Evolutionary conservation across 345 rosid genomes (phyloP).

Genomic region (Gossypium australe): DNA sequence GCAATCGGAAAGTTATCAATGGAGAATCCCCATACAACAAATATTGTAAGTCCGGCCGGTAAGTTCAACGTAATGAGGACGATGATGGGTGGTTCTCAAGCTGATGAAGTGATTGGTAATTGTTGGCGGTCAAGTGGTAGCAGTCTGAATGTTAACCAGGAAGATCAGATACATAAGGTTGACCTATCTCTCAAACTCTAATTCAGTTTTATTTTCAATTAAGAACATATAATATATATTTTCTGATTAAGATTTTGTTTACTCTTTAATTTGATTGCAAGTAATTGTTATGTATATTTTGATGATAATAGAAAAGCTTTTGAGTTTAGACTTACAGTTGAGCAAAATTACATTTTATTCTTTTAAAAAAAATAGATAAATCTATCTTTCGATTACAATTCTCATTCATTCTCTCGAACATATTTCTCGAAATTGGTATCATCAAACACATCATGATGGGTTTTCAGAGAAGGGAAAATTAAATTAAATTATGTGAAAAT

Average conservation of each 20-base stretch:
- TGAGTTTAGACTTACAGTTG: background rate
- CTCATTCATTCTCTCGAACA: too few relatives aligned
- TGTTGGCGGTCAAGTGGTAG: constrained; percentile 24
- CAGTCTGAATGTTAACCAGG: constrained; percentile 31
- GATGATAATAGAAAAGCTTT: constrained; percentile 15
- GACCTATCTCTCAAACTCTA: constrained; percentile 70
- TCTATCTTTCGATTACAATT: too few relatives aligned
- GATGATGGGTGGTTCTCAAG: constrained; percentile 25
- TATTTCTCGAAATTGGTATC: too few relatives aligned
- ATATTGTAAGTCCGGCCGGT: background rate
- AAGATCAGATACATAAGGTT: constrained; percentile 47
- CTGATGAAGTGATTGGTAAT: constrained; percentile 19
- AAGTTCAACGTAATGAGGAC: constrained; percentile 34
- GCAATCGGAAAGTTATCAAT: constrained; percentile 44
- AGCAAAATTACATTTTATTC: too few relatives aligned
- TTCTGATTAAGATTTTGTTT: constrained; percentile 19
- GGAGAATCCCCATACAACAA: constrained; percentile 17
- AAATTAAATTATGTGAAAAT: too few relatives aligned
- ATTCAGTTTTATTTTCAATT: background rate
- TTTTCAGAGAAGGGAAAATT: too few relatives aligned
- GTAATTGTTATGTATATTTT: constrained; percentile 22
- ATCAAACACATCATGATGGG: too few relatives aligned
- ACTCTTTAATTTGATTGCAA: constrained; percentile 6
- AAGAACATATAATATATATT: background rate
- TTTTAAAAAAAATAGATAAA: too few relatives aligned